Conservation (phyloP, 352 stramenopile species). For the Aphanomyces invadans region DNA sequence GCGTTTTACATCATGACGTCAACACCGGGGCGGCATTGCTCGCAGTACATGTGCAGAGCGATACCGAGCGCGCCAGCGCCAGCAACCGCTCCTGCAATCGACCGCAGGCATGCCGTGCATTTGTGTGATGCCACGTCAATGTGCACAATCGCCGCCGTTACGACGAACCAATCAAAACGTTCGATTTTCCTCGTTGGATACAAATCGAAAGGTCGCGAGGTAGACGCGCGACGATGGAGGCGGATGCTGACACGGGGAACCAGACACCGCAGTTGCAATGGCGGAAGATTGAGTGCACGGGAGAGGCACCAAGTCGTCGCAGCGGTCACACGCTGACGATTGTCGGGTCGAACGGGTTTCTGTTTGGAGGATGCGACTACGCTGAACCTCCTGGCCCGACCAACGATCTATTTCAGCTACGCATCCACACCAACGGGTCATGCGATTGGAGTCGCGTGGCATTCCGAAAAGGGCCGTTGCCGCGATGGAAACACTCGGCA, state of each 20-base stretch:
- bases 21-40: no score
- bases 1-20: no score
- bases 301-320: constrained; percentile 79
- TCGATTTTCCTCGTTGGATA: background rate
- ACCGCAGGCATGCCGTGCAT: no score
- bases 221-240: background rate
- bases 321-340: constrained; percentile 92
- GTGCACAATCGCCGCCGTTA: no score
- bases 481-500: constrained; percentile 88
- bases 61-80: no score
- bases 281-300: constrained; percentile 55
- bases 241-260: constrained; percentile 4
- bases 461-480: constrained; percentile 37
- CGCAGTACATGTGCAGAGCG: no score
- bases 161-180: background rate
- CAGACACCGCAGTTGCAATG: constrained; percentile 37
- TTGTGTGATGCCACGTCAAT: no score
- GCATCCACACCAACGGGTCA: constrained; percentile 57
- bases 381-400: constrained; percentile 83
- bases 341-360: constrained; percentile 79
- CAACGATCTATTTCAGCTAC: constrained; percentile 91
- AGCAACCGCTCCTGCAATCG: no score
- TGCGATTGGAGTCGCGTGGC: constrained; percentile 69
- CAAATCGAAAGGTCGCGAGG: background rate
- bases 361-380: constrained; percentile 92